Percentiles rank a stretch among this genome's conserved stretches.
phyloP scores from a whole-genome alignment of 129 eudicot species.

The Arctium lappa region DNA sequence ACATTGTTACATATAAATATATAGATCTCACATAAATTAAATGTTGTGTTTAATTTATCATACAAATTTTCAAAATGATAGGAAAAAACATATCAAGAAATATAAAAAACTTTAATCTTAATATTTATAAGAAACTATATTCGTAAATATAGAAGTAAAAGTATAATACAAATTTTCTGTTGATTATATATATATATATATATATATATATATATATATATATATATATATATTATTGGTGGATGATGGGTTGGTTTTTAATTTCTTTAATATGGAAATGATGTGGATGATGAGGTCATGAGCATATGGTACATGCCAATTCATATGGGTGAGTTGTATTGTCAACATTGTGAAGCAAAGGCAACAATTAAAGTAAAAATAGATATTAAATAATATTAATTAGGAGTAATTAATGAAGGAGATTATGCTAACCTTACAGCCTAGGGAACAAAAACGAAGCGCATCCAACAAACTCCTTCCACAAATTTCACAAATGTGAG shows the following conservation, averaged over 20 bases:
- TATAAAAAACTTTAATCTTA: not conserved
- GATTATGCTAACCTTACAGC: slow-evolving; percentile 78
- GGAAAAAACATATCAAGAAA: not conserved
- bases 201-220: no score
- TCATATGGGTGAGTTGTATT: slow-evolving; percentile 41
- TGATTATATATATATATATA: not conserved
- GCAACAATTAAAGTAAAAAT: slow-evolving; percentile 25
- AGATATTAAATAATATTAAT: slow-evolving; percentile 11
- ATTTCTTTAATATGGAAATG: slow-evolving; percentile 21
- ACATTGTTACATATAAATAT: not conserved
- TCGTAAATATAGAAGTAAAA: not conserved
- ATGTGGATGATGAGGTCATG: slow-evolving; percentile 34
- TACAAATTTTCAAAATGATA: not conserved
- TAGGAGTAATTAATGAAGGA: not conserved
- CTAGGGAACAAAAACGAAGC: slow-evolving; percentile 90
- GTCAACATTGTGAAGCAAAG: slow-evolving; percentile 29
- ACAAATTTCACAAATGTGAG: slow-evolving; percentile 85
- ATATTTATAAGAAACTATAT: not conserved
- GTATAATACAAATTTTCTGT: not conserved
- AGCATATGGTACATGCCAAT: slow-evolving; percentile 38
- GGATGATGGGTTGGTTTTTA: slow-evolving; percentile 31
- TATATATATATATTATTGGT: slow-evolving; percentile 19
- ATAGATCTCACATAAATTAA: not conserved
- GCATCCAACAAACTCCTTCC: slow-evolving; percentile 91
- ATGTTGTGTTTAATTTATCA: not conserved